Base-by-base conservation (phyloP, 805 yeast genomes). In the Yarrowia sp. region DNA sequence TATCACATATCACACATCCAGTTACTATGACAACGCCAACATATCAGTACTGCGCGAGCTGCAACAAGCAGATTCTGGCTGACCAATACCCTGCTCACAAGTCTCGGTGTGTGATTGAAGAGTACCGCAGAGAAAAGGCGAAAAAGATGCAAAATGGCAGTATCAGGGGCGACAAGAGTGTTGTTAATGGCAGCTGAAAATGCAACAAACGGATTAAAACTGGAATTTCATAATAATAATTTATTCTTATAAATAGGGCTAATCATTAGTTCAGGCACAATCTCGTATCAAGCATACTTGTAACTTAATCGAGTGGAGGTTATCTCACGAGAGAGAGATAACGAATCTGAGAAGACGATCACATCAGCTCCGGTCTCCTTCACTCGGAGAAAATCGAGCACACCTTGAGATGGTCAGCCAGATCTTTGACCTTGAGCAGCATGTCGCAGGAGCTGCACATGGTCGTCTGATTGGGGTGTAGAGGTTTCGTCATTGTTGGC, bases 391-490 rank as follows among this genome's bases (percentile, higher is more conserved):
- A 36, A 6, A 19, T 9, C 2, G 38, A 15, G 24, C 61, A 55
- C 3, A 39, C 9, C 17, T 40, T 39, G 38, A 55, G 10, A 44
- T 58, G 68, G 43, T 40, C 46, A 0, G 39, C 46, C 38, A 55
- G 15, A 9, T 55, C 61, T 9, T 55, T 55, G 19, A 55, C 61
- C 38, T 39, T 55, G 46, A 55, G 36, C 14, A 55, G 17, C 46
- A 55, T 20, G 46, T 55, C 61, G 36, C 61, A 55, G 15, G 46
- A 14, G 46, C 24, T 39, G 46, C 61, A 55, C 61, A 55, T 55
- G 15, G 36, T 55, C 6, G 61, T 55, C 15, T 55, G 61, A 36
- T 55, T 24, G 20, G 61, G 61, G 36, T 55, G 61, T 9, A 24
- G 61, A 14, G 13, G 52, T 43, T 43, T n/a, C 1, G 44, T 8